Percentiles rank a stretch among this genome's conserved stretches.
These are phyloP conservation scores for Medicago truncatula DNA, from an alignment of 306 rosid species.

Conservation along the genomic window DNA sequence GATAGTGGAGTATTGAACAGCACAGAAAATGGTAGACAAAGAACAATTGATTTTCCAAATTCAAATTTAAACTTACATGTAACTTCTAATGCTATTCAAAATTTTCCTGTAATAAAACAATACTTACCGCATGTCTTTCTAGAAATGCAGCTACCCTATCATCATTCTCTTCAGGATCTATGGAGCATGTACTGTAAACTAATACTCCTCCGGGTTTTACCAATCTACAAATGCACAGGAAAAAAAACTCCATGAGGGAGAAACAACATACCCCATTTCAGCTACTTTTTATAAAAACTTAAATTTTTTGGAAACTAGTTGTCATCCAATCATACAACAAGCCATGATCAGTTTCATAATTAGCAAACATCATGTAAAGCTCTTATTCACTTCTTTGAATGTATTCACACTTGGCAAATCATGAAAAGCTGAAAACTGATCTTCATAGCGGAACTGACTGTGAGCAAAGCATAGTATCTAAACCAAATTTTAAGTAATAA, in stretches of 20 bases:
- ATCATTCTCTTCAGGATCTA: conserved; percentile 91
- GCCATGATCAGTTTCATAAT: neutral
- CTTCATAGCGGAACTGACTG: neutral
- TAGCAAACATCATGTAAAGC: too few relatives aligned
- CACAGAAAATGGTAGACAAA: too few relatives aligned
- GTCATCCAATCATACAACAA: conserved; percentile 26
- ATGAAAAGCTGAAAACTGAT: neutral
- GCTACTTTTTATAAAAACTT: conserved; percentile 11
- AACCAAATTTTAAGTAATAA: too few relatives aligned
- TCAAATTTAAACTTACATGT: too few relatives aligned
- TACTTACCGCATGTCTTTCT: conserved; percentile 75
- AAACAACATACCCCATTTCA: conserved; percentile 18
- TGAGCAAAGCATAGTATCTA: neutral
- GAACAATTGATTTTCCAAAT: too few relatives aligned
- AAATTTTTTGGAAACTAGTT: neutral
- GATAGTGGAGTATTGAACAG: too few relatives aligned
- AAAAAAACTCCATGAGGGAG: conserved; percentile 29
- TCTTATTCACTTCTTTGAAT: too few relatives aligned
- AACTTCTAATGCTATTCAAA: too few relatives aligned
- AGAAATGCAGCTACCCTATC: conserved; percentile 83
- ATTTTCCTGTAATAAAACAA: too few relatives aligned
- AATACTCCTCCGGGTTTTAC: conserved; percentile 83
- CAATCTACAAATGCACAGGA: conserved; percentile 60
- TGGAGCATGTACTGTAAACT: conserved; percentile 87
- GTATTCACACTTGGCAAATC: neutral